phyloP scores from a whole-genome alignment of 148 eudicot species.

The Amaranthus cruentus region DNA sequence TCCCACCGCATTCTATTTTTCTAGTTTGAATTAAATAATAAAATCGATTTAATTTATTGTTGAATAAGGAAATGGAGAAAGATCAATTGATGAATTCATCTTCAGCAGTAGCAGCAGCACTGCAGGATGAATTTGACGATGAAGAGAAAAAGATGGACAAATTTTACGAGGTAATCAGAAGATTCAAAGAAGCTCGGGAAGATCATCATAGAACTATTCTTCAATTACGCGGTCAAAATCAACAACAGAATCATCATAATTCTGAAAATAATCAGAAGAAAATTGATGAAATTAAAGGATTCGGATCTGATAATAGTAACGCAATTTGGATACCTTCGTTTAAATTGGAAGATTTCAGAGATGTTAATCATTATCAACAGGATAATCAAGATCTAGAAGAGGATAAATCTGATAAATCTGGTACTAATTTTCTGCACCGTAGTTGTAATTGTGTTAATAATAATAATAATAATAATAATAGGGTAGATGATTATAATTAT shows the following conservation, averaged over 20 bases:
- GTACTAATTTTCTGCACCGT: background rate
- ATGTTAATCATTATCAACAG: background rate
- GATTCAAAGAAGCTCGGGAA: constrained; percentile 26
- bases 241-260: background rate
- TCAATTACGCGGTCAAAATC: background rate
- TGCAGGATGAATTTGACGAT: background rate
- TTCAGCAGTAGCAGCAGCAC: background rate
- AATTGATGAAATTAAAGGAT: background rate
- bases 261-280: background rate
- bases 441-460: background rate
- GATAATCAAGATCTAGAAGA: background rate
- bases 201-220: background rate
- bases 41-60: too few relatives aligned
- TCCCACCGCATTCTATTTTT: too few relatives aligned
- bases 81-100: background rate
- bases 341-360: constrained; percentile 33
- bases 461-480: background rate
- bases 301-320: background rate
- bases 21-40: too few relatives aligned
- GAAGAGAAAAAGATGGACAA: constrained; percentile 40
- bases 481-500: too few relatives aligned
- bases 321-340: constrained; percentile 31
- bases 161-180: constrained; percentile 36
- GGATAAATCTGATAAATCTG: constrained; percentile 1
- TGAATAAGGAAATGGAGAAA: background rate